Evolutionary conservation across 2,329 filamentous ascomycete species (phyloP), one percentile per base, ranked within the genome.

Genomic region (Xenosphaeropsis pyriputrescens): DNA sequence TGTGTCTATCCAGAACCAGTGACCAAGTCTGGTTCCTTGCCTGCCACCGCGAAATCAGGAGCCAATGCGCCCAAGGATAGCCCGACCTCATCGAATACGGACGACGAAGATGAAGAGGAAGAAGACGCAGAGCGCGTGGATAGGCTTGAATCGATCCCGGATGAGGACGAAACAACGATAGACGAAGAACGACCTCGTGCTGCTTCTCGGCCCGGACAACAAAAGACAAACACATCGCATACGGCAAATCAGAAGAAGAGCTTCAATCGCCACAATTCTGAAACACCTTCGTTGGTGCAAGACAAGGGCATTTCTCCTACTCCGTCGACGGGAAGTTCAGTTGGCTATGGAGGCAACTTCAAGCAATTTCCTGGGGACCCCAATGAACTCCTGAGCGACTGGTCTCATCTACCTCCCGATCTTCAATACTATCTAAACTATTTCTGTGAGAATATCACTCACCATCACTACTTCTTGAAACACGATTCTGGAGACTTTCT

Each of bases 1-100:
- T 98, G 91, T 56, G 68, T 82, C 41, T 98, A 95, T 56, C 89
- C 91, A 2, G 85, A 89, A 35, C 65, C 77, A 19, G 62, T 73
- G 34, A 55, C 61, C 8, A 49, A 61, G 5, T 41, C 45, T 18
- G 58, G 56, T 39, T 30, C 44, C 19, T 35, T 36, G 22, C 39
- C 46, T 32, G 36, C 39, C 33, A 38, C 37, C 32, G 30, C 36
- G 34, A 39, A 44, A 31, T 43, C 41, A 9, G 47, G 30, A 70
- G 66, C 44, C 55, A 60, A 17, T 47, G 57, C 35, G 6, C 33
- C 39, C n/a, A 35, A 35, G 44, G 51, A 26, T 45, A 58, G 31
- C 53, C 57, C 46, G 49, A 55, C 70, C 43, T 67, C 67, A 2
- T 63, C 60, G 30, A 75, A 72, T 15, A 70, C 70, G 3, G 67